phyloP scores from a whole-genome alignment of 176 grass and related monocot species.

The Carex littledalei region DNA sequence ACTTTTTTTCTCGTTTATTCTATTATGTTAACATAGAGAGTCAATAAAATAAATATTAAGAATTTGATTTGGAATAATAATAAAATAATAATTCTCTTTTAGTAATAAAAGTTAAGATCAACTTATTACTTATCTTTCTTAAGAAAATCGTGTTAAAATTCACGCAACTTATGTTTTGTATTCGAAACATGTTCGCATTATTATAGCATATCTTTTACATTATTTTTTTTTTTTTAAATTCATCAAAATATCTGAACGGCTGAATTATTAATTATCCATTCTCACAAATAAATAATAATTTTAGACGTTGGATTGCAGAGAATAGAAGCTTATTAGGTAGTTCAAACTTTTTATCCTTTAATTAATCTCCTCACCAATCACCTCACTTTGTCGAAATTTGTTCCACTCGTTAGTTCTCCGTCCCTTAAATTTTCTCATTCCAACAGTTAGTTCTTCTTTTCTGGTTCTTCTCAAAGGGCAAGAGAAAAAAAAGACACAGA shows the following conservation, averaged over 20 bases:
- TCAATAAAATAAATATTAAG: neutral
- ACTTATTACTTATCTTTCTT: no score
- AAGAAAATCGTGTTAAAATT: neutral
- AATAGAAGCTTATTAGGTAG: neutral
- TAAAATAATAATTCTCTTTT: no score
- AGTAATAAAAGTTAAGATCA: no score
- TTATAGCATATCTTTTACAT: neutral
- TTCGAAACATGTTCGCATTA: neutral
- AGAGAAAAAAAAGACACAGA: neutral
- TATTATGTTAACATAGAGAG: neutral
- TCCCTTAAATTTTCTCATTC: conserved; percentile 9
- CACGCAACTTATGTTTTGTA: neutral
- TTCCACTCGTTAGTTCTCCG: neutral
- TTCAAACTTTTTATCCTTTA: neutral
- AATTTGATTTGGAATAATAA: neutral
- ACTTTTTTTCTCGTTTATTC: neutral
- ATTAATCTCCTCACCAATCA: conserved; percentile 4
- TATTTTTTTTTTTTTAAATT: neutral
- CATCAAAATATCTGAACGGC: neutral
- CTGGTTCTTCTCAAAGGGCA: neutral
- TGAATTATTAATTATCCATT: neutral
- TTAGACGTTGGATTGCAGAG: neutral
- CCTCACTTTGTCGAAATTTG: neutral
- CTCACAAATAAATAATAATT: neutral
- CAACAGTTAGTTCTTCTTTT: neutral